Evolutionary conservation across 108 stramenopile species (phyloP).

Genomic region (Poteriospumella lacustris): DNA sequence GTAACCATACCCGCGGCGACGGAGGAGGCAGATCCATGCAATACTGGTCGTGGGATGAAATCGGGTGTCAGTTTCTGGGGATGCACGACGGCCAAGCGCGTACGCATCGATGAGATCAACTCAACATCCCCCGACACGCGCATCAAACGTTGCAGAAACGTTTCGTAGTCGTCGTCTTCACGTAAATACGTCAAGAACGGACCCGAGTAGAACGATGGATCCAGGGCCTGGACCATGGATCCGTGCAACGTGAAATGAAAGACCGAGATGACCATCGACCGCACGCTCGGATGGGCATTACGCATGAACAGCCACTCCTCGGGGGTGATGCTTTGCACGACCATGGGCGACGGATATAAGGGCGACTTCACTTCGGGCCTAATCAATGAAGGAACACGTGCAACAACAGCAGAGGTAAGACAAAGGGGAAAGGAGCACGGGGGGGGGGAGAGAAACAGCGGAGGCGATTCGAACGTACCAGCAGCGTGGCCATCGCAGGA

Average conservation of each 20-base stretch:
- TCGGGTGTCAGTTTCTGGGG: background rate
- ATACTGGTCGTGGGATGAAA: too few species aligned
- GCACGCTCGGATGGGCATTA: background rate
- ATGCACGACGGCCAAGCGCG: background rate
- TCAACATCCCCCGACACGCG: background rate
- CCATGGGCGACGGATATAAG: background rate
- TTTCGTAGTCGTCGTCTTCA: background rate
- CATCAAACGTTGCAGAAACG: background rate
- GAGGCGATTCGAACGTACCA: background rate
- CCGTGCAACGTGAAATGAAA: background rate
- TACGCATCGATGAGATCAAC: background rate
- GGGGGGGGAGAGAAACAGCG: background rate
- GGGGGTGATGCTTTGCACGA: background rate
- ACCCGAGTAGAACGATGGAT: background rate
- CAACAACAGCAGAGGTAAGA: too few species aligned
- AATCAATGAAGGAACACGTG: background rate
- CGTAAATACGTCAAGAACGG: constrained; percentile 14
- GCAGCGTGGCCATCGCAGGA: background rate
- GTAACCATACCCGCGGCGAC: too few species aligned
- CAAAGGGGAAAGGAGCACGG: background rate
- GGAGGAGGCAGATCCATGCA: too few species aligned
- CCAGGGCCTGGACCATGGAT: background rate
- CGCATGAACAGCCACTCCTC: constrained; percentile 14
- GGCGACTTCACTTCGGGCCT: background rate
- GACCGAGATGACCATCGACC: background rate